Evolutionary conservation across 768 basidiomycete species (phyloP).

Genomic region (Polyporus arcularius): DNA sequence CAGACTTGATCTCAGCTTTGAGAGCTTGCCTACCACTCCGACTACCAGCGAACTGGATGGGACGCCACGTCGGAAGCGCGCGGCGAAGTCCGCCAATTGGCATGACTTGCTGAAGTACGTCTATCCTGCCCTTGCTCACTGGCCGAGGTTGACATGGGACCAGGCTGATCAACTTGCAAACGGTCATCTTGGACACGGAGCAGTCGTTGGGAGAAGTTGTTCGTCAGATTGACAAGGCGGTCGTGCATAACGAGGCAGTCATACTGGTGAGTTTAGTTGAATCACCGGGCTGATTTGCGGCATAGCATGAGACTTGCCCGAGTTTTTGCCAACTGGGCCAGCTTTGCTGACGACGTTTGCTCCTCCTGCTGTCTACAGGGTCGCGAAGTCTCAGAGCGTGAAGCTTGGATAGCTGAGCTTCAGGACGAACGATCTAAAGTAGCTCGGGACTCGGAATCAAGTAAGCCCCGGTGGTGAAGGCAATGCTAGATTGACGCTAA

Average conservation of each 20-base stretch:
- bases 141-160: slow-evolving; percentile 1
- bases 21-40: slow-evolving; percentile 5
- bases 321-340: too few relatives aligned
- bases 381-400: slow-evolving; percentile 68
- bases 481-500: background rate
- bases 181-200: slow-evolving; percentile 41
- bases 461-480: slow-evolving; percentile 10
- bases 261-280: slow-evolving; percentile 23
- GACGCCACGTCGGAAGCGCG: background rate
- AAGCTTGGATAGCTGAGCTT: slow-evolving; percentile 53
- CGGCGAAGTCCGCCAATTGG: slow-evolving; percentile 49
- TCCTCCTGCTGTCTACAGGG: slow-evolving; percentile 40
- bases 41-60: slow-evolving; percentile 11
- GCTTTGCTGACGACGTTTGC: too few relatives aligned
- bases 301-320: too few relatives aligned
- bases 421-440: slow-evolving; percentile 26
- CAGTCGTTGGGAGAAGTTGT: slow-evolving; percentile 35
- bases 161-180: slow-evolving; percentile 45
- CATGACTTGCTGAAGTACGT: slow-evolving; percentile 75
- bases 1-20: slow-evolving; percentile 6
- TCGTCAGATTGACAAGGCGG: slow-evolving; percentile 33
- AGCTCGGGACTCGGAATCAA: slow-evolving; percentile 11
- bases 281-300: too few relatives aligned
- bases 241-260: slow-evolving; percentile 25
- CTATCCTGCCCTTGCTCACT: background rate